A percentile compares a stretch with the other conserved stretches of the same genome.
phyloP scores from a whole-genome alignment of 352 stramenopile genomes.

The Detonula confervacea region DNA sequence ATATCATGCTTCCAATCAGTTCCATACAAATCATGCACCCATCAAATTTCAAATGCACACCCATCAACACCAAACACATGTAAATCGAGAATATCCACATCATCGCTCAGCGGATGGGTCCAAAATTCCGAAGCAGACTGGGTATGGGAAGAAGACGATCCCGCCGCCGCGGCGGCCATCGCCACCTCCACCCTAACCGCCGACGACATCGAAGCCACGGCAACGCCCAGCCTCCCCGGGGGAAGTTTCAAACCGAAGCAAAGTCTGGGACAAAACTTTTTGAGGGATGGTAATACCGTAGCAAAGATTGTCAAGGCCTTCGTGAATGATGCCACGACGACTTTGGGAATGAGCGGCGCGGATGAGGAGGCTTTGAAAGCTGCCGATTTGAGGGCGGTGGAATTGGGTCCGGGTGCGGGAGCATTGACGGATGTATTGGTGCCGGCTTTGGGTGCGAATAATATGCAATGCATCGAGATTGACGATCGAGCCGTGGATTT shows the following conservation, averaged over 20 bases:
- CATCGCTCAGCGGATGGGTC: conserved; percentile 65
- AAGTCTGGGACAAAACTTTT: conserved; percentile 90
- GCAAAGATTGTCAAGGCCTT: conserved; percentile 88
- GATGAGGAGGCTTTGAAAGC: conserved; percentile 12
- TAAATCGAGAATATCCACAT: neutral
- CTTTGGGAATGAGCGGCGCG: conserved; percentile 18
- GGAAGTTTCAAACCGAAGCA: conserved; percentile 87
- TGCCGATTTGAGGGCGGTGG: conserved; percentile 67
- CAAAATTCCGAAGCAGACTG: conserved; percentile 79
- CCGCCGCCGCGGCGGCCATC: conserved; percentile 35
- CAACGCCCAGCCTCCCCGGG: conserved; percentile 74
- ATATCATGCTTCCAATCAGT: neutral
- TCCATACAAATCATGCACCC: conserved; percentile 6
- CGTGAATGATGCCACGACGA: conserved; percentile 78
- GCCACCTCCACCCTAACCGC: neutral
- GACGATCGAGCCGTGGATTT: conserved; percentile 87
- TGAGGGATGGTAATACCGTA: conserved; percentile 89
- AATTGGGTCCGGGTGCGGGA: conserved; percentile 88
- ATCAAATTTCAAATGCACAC: conserved; percentile 1
- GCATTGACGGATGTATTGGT: conserved; percentile 87
- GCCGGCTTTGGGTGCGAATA: conserved; percentile 64
- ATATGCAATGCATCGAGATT: conserved; percentile 89
- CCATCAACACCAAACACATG: neutral
- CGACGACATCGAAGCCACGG: conserved; percentile 29
- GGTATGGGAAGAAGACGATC: conserved; percentile 83